A percentile compares a stretch with the other conserved stretches of the same genome.
phyloP scores from a whole-genome alignment of 2,329 filamentous ascomycete species.

The Fusarium sarcochroum region DNA sequence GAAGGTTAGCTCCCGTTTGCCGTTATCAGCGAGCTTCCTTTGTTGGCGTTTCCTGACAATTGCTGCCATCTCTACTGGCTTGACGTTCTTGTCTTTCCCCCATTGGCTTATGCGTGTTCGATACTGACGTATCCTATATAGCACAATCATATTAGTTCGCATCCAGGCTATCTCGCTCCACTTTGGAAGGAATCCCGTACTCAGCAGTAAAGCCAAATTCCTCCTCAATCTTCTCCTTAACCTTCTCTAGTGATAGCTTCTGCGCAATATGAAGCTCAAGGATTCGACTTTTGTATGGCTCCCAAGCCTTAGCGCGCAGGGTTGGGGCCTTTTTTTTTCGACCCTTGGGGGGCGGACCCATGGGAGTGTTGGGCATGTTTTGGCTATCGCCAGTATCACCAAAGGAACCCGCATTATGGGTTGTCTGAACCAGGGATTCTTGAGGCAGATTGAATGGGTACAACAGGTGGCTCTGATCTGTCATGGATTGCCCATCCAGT shows the following conservation, averaged over 20 bases:
- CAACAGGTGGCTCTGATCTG: background rate
- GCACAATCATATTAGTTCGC: background rate
- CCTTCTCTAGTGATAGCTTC: accelerated
- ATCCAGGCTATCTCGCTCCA: accelerated
- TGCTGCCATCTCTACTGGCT: background rate
- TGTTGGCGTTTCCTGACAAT: background rate
- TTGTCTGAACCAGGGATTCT: accelerated
- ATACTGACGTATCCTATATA: background rate
- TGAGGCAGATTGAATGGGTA: accelerated
- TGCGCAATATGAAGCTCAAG: background rate
- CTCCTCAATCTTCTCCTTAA: background rate
- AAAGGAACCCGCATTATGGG: accelerated
- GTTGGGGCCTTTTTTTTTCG: conserved; percentile 15
- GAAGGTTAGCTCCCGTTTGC: background rate
- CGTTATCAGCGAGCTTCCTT: background rate
- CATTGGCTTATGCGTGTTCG: background rate
- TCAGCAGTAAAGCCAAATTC: conserved; percentile 2
- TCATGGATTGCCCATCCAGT: background rate
- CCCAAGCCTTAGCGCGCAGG: background rate
- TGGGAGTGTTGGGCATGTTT: background rate
- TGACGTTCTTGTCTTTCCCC: conserved; percentile 15
- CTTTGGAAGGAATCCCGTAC: background rate
- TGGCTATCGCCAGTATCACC: background rate
- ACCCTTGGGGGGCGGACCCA: background rate
- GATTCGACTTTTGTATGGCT: conserved; percentile 9